Conservation (phyloP, 805 yeast genomes). For the Sungouiozyma ichnusensis region DNA sequence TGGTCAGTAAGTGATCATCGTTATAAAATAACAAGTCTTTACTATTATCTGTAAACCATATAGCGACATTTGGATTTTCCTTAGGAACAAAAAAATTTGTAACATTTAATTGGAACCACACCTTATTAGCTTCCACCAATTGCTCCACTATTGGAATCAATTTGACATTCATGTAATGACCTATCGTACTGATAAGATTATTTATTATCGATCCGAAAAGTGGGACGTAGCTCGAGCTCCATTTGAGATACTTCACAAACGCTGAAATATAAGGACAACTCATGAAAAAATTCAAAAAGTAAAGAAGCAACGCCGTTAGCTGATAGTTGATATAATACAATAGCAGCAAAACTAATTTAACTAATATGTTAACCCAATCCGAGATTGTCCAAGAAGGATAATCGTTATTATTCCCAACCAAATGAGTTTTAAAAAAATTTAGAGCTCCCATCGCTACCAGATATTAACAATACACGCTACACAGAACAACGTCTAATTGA, state of each 20-base stretch:
- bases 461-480: no score
- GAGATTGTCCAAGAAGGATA: conserved; percentile 11
- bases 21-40: conserved; percentile 11
- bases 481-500: no score
- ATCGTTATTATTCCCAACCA: conserved; percentile 13
- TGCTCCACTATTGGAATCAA: conserved; percentile 10
- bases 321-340: not conserved
- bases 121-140: conserved; percentile 6
- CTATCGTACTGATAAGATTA: not conserved
- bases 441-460: conserved; percentile 5
- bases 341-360: not conserved
- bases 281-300: not conserved
- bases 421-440: conserved; percentile 15
- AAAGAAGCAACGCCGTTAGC: not conserved
- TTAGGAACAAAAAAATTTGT: conserved; percentile 14
- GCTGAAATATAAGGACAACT: not conserved
- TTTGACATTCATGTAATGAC: not conserved
- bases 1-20: conserved; percentile 9
- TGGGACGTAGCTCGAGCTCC: not conserved
- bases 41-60: conserved; percentile 18
- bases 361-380: conserved; percentile 1
- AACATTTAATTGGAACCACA: conserved; percentile 12
- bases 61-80: conserved; percentile 12
- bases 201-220: not conserved
- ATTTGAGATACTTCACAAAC: not conserved